Evolutionary conservation across 1,284 basidiomycete genomes (phyloP), one percentile per base, ranked within the genome.

Genomic region (Grifola frondosa): DNA sequence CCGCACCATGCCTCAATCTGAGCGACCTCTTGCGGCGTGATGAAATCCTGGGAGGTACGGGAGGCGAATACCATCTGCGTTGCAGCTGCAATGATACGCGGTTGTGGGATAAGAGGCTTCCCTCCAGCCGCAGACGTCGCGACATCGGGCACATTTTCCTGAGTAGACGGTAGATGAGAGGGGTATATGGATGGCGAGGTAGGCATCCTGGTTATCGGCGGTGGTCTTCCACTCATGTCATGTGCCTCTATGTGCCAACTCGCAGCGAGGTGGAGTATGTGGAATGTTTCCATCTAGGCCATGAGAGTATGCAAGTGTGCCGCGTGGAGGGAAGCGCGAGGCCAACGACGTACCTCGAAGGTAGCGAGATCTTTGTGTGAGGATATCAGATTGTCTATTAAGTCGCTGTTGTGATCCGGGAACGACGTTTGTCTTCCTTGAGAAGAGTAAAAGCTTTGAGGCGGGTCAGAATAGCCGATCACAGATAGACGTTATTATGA

Each of bases 31-130:
- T 78, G 70, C 6, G 89, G 89, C 4, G 79, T 80, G 54, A 92
- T 91, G 58, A 92, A 91, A 40, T 77, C 85, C 48, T 73, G 74
- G n/a, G 84, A 86, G 28, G 70, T 74, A 31, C 90, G 77, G 36
- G 83, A 77, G n/a, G 89, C 90, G 57, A 90, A 92, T 16, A 91
- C 79, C 79, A 92, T 89, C 49, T 92, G 90, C 13, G 80, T 79
- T 12, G 85, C 85, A 6, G 88, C 86, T 3, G 84, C 88, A 49
- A 78, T 74, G 58, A 92, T 90, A 30, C 57, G 67, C 57, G 31
- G 77, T 21, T 37, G 69, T 51, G 48, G 63, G 56, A 46, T 44
- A 42, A 42, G 47, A 46, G 44, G 50, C 29, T 43, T 21, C n/a
- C 57, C 57, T 31, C 54, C 41, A 31, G 47, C 52, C 26, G 55